Evolutionary conservation across 1,139 yeast species (phyloP).

Genomic region (Pichia sp.): DNA sequence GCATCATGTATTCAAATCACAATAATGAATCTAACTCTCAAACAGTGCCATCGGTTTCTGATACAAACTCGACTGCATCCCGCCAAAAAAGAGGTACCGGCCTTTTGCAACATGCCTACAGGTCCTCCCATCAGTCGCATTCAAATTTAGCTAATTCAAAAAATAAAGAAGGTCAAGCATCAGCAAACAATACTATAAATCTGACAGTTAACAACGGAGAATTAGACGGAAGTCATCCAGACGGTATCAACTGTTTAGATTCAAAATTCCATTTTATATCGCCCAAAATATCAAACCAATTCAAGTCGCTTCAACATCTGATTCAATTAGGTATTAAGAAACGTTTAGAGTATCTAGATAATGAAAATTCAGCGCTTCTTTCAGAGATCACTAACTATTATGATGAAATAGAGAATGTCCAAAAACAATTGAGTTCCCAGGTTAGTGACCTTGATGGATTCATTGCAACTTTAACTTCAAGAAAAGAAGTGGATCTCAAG

Average conservation of each 20-base stretch:
- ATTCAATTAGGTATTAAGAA: constrained; percentile 22
- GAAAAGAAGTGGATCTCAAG: constrained; percentile 19
- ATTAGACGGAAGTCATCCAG: background rate
- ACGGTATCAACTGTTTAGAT: background rate
- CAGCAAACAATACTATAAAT: background rate
- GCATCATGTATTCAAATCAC: background rate
- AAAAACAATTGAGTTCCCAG: constrained; percentile 18
- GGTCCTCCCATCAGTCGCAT: constrained; percentile 8
- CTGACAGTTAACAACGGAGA: background rate
- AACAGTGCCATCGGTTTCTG: background rate
- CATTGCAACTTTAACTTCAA: constrained; percentile 18
- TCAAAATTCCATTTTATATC: constrained; percentile 12
- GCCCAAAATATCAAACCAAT: constrained; percentile 13
- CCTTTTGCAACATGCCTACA: constrained; percentile 11
- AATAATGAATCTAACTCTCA: background rate
- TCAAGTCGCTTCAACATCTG: constrained; percentile 20
- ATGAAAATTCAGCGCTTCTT: constrained; percentile 24
- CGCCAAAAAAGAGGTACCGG: constrained; percentile 5
- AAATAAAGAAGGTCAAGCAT: background rate
- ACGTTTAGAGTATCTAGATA: constrained; percentile 20
- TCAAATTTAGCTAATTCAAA: background rate
- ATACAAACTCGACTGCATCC: background rate
- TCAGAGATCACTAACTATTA: constrained; percentile 21
- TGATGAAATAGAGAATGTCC: constrained; percentile 20
- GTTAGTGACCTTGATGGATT: constrained; percentile 19